These are phyloP conservation scores for Penicillium occitanis DNA, from an alignment of 2,329 filamentous ascomycete genomes.

Conservation along the genomic window DNA sequence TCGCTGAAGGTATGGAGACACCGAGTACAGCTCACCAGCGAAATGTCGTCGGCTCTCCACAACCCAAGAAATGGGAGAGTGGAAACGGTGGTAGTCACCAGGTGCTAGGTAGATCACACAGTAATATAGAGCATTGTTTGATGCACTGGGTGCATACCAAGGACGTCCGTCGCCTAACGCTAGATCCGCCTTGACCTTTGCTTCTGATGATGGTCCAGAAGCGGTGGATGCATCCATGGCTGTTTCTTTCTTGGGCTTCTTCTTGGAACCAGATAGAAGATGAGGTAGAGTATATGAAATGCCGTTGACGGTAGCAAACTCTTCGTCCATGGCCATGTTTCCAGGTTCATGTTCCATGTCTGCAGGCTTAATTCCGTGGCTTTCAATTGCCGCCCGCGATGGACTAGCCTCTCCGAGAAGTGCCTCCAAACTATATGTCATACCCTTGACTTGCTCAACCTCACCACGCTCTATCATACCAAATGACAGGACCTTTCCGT, in stretches of 20 bases:
- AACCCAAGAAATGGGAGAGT: slow-evolving; percentile 93
- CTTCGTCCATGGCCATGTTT: slow-evolving; percentile 75
- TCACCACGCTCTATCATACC: slow-evolving; percentile 89
- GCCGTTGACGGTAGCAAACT: slow-evolving; percentile 91
- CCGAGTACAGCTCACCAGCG: slow-evolving; percentile 90
- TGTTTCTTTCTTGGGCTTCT: slow-evolving; percentile 49
- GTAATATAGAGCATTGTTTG: slow-evolving; percentile 77
- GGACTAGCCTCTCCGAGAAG: slow-evolving; percentile 68
- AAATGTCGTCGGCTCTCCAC: slow-evolving; percentile 95
- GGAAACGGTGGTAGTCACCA: slow-evolving; percentile 97
- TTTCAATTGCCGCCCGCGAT: slow-evolving; percentile 39
- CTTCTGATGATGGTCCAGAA: slow-evolving; percentile 69
- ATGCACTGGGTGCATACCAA: slow-evolving; percentile 68
- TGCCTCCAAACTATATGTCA: slow-evolving; percentile 95
- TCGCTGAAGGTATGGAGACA: slow-evolving; percentile 90
- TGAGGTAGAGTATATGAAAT: slow-evolving; percentile 92
- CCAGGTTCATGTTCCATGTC: slow-evolving; percentile 53
- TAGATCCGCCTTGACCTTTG: slow-evolving; percentile 79
- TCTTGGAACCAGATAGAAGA: slow-evolving; percentile 69
- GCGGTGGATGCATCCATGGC: slow-evolving; percentile 71
- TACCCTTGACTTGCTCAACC: slow-evolving; percentile 97
- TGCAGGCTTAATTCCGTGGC: slow-evolving; percentile 34
- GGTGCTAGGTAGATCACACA: slow-evolving; percentile 93
- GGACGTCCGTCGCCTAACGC: slow-evolving; percentile 63
- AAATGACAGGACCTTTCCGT: slow-evolving; percentile 88